A percentile compares a stretch with the other conserved stretches of the same genome.
These are phyloP conservation scores for Suillus brevipes DNA, from an alignment of 768 basidiomycete genomes.

Conservation along the genomic window DNA sequence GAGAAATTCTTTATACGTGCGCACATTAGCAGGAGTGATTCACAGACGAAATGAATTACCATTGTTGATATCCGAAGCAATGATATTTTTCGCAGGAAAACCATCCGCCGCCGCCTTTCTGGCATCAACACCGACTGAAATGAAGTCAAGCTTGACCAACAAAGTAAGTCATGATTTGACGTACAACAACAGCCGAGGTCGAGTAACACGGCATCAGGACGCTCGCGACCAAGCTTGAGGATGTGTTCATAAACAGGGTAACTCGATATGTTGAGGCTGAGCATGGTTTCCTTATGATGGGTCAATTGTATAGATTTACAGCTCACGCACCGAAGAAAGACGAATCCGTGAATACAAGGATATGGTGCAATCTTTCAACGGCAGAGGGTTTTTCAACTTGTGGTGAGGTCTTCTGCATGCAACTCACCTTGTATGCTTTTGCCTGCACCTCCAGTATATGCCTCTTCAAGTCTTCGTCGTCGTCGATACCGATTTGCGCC, in stretches of 20 bases:
- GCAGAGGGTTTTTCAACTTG: neutral
- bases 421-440: constrained; percentile 27
- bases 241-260: constrained; percentile 22
- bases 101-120: constrained; percentile 44
- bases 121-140: constrained; percentile 32
- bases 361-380: constrained; percentile 11
- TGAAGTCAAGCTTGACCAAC: neutral
- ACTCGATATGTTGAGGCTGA: neutral
- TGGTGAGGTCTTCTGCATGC: neutral
- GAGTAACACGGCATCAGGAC: constrained; percentile 38
- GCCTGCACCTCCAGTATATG: constrained; percentile 29
- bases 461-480: constrained; percentile 24
- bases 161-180: constrained; percentile 10
- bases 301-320: neutral
- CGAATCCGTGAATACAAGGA: constrained; percentile 29
- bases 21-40: neutral
- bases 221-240: constrained; percentile 38
- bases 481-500: constrained; percentile 24
- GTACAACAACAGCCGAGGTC: constrained; percentile 49
- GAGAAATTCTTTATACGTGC: constrained; percentile 47
- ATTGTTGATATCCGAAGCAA: constrained; percentile 41
- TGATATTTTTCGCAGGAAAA: constrained; percentile 38
- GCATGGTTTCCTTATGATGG: neutral
- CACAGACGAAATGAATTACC: constrained; percentile 24
- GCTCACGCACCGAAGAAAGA: constrained; percentile 21